Percentiles rank a stretch among this genome's conserved stretches.
phyloP scores from a whole-genome alignment of 2,329 filamentous ascomycete species.

The Laburnicola sp. region DNA sequence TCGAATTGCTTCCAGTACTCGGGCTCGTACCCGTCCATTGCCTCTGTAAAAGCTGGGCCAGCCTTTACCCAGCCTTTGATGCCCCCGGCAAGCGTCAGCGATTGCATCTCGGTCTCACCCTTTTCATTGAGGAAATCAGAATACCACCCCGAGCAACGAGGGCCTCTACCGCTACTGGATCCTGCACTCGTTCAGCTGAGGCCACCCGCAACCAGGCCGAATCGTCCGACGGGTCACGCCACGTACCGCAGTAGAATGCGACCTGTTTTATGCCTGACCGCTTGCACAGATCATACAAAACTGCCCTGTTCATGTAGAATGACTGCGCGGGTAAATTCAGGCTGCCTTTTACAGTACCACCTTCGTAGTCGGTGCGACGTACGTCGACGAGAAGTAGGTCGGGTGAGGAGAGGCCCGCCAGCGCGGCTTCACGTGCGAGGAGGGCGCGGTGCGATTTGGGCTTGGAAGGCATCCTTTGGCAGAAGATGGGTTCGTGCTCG shows the following conservation, averaged over 20 bases:
- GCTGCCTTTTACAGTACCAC: conserved; percentile 50
- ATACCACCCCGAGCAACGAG: conserved; percentile 44
- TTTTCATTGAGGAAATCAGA: conserved; percentile 40
- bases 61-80: conserved; percentile 52
- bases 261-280: conserved; percentile 51
- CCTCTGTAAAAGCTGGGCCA: conserved; percentile 42
- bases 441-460: conserved; percentile 46
- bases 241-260: conserved; percentile 52
- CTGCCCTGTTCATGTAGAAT: conserved; percentile 51
- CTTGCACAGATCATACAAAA: conserved; percentile 50
- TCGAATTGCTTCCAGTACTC: conserved; percentile 48
- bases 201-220: conserved; percentile 6
- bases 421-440: conserved; percentile 44
- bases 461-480: conserved; percentile 41
- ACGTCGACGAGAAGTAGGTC: conserved; percentile 50
- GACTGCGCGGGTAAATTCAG: conserved; percentile 54
- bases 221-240: conserved; percentile 24
- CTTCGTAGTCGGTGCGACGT: conserved; percentile 53
- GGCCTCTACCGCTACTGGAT: conserved; percentile 39
- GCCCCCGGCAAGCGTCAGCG: conserved; percentile 49
- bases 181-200: conserved; percentile 30
- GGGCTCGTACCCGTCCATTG: conserved; percentile 48
- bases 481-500: not conserved
- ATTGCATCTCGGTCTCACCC: conserved; percentile 45
- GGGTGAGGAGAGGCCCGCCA: conserved; percentile 42